phyloP scores from a whole-genome alignment of 2,329 filamentous ascomycete genomes.

The Alternaria postmessia region DNA sequence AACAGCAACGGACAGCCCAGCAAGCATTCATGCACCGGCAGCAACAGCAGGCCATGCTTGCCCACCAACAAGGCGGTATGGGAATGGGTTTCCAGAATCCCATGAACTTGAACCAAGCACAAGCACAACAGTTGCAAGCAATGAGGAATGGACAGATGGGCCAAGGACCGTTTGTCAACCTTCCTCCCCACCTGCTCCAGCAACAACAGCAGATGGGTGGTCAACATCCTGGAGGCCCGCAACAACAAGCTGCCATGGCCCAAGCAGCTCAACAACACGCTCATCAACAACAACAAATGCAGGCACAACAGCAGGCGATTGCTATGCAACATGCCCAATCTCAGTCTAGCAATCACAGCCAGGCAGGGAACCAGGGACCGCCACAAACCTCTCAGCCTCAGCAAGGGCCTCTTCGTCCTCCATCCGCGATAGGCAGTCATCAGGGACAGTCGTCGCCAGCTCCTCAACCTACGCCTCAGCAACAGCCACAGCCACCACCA shows the following conservation, averaged over 20 bases:
- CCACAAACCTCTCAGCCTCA: conserved; percentile 47
- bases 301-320: conserved; percentile 49
- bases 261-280: conserved; percentile 54
- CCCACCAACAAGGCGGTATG: conserved; percentile 64
- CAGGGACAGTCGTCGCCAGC: conserved; percentile 52
- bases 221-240: conserved; percentile 46
- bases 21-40: conserved; percentile 58
- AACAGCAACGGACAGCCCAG: conserved; percentile 54
- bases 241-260: conserved; percentile 52
- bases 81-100: conserved; percentile 63
- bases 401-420: conserved; percentile 50
- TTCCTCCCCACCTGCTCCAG: conserved; percentile 51
- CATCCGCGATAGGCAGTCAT: conserved; percentile 48
- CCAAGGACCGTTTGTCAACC: conserved; percentile 32
- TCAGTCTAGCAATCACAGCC: conserved; percentile 59
- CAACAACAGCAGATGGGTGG: conserved; percentile 58
- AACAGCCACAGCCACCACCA: conserved; percentile 51
- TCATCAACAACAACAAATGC: conserved; percentile 54
- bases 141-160: conserved; percentile 37
- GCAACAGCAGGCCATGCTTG: conserved; percentile 62
- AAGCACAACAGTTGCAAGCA: conserved; percentile 42
- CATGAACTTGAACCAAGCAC: conserved; percentile 58
- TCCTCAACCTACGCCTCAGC: conserved; percentile 47
- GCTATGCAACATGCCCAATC: conserved; percentile 59
- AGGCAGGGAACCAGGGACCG: conserved; percentile 51